Evolutionary conservation across 2,329 filamentous ascomycete species (phyloP).

Genomic region (Zasmidium citrigriseum): DNA sequence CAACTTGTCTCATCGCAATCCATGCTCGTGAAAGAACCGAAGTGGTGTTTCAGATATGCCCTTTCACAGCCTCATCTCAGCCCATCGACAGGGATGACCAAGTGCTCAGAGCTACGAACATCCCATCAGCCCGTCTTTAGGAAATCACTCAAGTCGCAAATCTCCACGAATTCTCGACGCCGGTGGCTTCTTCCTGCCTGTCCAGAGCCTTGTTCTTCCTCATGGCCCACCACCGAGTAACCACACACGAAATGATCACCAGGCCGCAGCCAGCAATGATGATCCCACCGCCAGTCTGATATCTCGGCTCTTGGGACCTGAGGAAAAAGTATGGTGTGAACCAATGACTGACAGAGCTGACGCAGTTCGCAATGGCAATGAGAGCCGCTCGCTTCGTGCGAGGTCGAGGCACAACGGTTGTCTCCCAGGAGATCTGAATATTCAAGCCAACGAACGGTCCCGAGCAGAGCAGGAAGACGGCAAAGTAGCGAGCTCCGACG

Average conservation of each 20-base stretch:
- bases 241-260: slow-evolving; percentile 13
- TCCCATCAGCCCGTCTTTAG: no score
- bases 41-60: no score
- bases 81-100: no score
- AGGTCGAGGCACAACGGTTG: slow-evolving; percentile 6
- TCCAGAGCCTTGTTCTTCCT: slow-evolving; percentile 17
- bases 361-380: slow-evolving; percentile 10
- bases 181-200: slow-evolving; percentile 10
- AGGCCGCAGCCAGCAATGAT: slow-evolving; percentile 18
- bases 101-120: no score
- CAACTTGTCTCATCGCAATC: no score
- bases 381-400: slow-evolving; percentile 11
- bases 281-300: slow-evolving; percentile 16
- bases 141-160: slow-evolving; percentile 14
- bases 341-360: slow-evolving; percentile 14
- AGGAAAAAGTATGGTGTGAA: slow-evolving; percentile 20
- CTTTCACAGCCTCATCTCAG: no score
- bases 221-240: slow-evolving; percentile 15
- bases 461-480: slow-evolving; percentile 11
- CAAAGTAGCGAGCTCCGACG: slow-evolving; percentile 10
- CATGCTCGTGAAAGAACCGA: no score
- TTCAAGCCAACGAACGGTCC: slow-evolving; percentile 9
- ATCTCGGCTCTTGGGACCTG: slow-evolving; percentile 15
- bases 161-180: slow-evolving; percentile 14
- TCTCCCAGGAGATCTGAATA: slow-evolving; percentile 14